A percentile compares a stretch with the other conserved stretches of the same genome.
Conservation (phyloP, 331 rosid genomes). For the Quercus tomentella region DNA sequence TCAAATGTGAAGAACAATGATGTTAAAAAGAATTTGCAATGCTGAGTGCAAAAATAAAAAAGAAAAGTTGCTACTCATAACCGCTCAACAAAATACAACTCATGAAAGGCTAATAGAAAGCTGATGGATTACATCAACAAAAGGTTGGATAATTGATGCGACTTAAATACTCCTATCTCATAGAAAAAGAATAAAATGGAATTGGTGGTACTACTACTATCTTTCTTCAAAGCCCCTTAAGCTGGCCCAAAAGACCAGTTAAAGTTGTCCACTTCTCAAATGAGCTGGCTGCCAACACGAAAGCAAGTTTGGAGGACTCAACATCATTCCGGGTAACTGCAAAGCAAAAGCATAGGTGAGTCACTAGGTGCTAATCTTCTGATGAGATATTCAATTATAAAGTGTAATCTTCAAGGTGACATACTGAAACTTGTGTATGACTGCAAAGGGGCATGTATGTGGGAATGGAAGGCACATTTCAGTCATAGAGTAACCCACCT, state of each 20-base stretch:
- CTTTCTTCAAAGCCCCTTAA: constrained; percentile 66
- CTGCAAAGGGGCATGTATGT: not conserved
- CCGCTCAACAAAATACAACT: constrained; percentile 7
- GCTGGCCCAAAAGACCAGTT: constrained; percentile 58
- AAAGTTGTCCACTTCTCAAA: constrained; percentile 85
- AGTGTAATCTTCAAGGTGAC: not conserved
- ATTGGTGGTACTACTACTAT: constrained; percentile 8
- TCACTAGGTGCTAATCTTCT: not conserved
- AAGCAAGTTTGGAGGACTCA: constrained; percentile 77
- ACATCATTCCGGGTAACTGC: constrained; percentile 70
- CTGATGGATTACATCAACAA: constrained; percentile 1
- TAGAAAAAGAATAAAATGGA: constrained; percentile 4
- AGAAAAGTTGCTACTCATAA: constrained; percentile 18
- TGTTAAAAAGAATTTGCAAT: not conserved
- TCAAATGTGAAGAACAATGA: not conserved
- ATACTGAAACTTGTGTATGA: not conserved
- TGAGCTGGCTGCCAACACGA: constrained; percentile 74
- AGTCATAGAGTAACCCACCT: constrained; percentile 39
- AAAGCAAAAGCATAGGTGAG: not conserved
- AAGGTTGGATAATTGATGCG: constrained; percentile 16
- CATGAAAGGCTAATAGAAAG: not conserved
- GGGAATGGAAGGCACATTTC: not conserved
- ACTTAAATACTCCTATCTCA: constrained; percentile 3
- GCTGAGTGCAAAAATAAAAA: constrained; percentile 5
- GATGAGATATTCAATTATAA: not conserved